phyloP scores from a whole-genome alignment of 2,329 filamentous ascomycete genomes.

The Pyricularia grisea region DNA sequence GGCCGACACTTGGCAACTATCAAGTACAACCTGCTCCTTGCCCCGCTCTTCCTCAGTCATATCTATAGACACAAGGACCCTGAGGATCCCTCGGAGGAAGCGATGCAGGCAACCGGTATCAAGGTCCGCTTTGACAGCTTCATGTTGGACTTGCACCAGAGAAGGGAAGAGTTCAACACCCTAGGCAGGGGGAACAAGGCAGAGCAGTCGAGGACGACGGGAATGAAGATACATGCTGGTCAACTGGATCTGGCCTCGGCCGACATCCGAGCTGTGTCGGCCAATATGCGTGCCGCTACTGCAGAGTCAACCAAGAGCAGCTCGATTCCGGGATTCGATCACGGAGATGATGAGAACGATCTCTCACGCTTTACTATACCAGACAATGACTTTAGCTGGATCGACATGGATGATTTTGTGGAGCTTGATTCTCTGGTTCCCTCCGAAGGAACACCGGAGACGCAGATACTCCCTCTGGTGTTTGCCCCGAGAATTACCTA shows the following conservation, averaged over 20 bases:
- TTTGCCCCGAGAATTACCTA: slow-evolving; percentile 95
- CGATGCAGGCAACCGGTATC: slow-evolving; percentile 87
- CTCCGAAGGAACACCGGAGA: slow-evolving; percentile 81
- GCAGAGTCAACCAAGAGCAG: slow-evolving; percentile 63
- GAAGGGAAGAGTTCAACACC: slow-evolving; percentile 84
- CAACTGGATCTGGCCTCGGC: slow-evolving; percentile 87
- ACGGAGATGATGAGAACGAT: slow-evolving; percentile 52
- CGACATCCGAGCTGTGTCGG: slow-evolving; percentile 88
- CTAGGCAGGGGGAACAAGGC: slow-evolving; percentile 67
- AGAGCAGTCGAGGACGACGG: slow-evolving; percentile 66
- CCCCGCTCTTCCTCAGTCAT: slow-evolving; percentile 88
- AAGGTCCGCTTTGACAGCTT: slow-evolving; percentile 95
- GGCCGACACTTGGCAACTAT: slow-evolving; percentile 94
- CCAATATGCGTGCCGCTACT: slow-evolving; percentile 74
- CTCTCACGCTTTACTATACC: slow-evolving; percentile 90
- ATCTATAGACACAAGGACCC: slow-evolving; percentile 98
- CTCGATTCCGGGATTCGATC: slow-evolving; percentile 33
- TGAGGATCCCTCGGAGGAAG: slow-evolving; percentile 60
- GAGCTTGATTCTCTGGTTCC: slow-evolving; percentile 95
- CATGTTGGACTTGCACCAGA: slow-evolving; percentile 91
- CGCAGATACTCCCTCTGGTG: slow-evolving; percentile 85
- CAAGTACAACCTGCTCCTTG: slow-evolving; percentile 91
- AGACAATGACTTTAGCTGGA: slow-evolving; percentile 91
- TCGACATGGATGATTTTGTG: slow-evolving; percentile 99
- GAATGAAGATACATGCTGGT: slow-evolving; percentile 91